phyloP scores from a whole-genome alignment of 106 monocot species.

The Gastrodia elata region DNA sequence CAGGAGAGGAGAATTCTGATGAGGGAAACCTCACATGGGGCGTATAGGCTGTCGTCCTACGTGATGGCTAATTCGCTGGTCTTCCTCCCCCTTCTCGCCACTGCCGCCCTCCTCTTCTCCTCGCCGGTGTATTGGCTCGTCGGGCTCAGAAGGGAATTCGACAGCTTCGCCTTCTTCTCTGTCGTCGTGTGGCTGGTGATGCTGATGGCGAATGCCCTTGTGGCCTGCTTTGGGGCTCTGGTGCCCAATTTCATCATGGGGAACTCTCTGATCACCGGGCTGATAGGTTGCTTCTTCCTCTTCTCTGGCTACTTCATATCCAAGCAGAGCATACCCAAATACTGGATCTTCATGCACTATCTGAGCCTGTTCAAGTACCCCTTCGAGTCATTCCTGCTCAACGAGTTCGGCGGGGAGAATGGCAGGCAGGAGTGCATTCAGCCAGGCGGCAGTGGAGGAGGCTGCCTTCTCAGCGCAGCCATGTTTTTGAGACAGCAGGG shows the following conservation, averaged over 20 bases:
- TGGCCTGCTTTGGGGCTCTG: constrained; percentile 74
- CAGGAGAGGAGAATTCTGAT: constrained; percentile 64
- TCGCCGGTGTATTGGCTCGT: constrained; percentile 80
- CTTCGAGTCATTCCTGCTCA: constrained; percentile 75
- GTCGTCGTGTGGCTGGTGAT: constrained; percentile 81
- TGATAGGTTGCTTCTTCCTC: constrained; percentile 89
- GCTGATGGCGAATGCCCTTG: constrained; percentile 81
- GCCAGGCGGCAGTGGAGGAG: not conserved
- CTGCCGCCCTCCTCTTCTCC: constrained; percentile 49
- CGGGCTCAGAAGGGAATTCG: constrained; percentile 38
- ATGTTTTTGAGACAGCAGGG: constrained; percentile 61
- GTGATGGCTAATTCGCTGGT: constrained; percentile 54
- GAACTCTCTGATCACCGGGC: constrained; percentile 71
- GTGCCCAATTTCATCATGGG: constrained; percentile 90
- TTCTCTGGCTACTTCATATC: constrained; percentile 96
- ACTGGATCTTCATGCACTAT: constrained; percentile 96
- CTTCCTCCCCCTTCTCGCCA: constrained; percentile 58
- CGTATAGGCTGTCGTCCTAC: constrained; percentile 86
- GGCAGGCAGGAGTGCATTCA: constrained; percentile 42
- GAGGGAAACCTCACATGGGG: constrained; percentile 64
- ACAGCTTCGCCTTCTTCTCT: constrained; percentile 60
- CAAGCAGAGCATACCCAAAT: constrained; percentile 63
- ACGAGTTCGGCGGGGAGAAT: constrained; percentile 58
- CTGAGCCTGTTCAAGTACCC: constrained; percentile 97
- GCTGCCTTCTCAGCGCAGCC: constrained; percentile 42